Evolutionary conservation across 345 rosid species (phyloP).

Genomic region (Clarkia xantiana): DNA sequence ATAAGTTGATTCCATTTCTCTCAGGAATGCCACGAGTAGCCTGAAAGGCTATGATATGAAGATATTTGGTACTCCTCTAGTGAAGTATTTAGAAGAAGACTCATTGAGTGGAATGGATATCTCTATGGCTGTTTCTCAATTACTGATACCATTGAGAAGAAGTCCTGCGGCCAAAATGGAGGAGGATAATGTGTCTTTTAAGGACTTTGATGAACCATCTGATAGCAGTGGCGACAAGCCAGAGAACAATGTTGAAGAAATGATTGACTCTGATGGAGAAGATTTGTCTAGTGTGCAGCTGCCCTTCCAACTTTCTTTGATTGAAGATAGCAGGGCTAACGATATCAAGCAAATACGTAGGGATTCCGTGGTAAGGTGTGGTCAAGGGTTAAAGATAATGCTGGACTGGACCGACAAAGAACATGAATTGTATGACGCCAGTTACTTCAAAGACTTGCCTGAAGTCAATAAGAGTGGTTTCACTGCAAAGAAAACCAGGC

Average conservation of each 20-base stretch:
- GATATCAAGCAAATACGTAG: slow-evolving; percentile 28
- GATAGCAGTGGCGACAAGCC: slow-evolving; percentile 19
- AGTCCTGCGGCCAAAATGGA: slow-evolving; percentile 27
- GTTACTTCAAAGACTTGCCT: slow-evolving; percentile 65
- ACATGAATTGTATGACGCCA: slow-evolving; percentile 47
- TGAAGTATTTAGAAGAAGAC: slow-evolving; percentile 42
- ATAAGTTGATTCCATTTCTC: too few relatives aligned
- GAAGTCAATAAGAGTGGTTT: slow-evolving; percentile 50
- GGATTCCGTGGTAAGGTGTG: slow-evolving; percentile 37
- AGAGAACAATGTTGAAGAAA: slow-evolving; percentile 14
- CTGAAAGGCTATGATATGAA: slow-evolving; percentile 27
- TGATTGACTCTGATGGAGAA: slow-evolving; percentile 24
- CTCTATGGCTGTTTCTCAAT: slow-evolving; percentile 25
- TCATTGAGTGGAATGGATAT: slow-evolving; percentile 47
- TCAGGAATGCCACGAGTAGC: slow-evolving; percentile 25
- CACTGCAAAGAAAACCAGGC: slow-evolving; percentile 58
- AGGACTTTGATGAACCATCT: slow-evolving; percentile 30
- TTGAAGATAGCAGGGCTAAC: slow-evolving; percentile 19
- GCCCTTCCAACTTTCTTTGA: slow-evolving; percentile 27
- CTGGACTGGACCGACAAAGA: slow-evolving; percentile 63
- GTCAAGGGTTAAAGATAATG: slow-evolving; percentile 28
- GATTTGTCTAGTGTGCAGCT: slow-evolving; percentile 11
- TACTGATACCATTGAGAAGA: slow-evolving; percentile 63
- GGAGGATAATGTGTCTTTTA: slow-evolving; percentile 28
- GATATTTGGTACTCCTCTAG: slow-evolving; percentile 59